Base-by-base conservation (phyloP, 2,329 filamentous ascomycete genomes). In the Aspergillus ochraceus region DNA sequence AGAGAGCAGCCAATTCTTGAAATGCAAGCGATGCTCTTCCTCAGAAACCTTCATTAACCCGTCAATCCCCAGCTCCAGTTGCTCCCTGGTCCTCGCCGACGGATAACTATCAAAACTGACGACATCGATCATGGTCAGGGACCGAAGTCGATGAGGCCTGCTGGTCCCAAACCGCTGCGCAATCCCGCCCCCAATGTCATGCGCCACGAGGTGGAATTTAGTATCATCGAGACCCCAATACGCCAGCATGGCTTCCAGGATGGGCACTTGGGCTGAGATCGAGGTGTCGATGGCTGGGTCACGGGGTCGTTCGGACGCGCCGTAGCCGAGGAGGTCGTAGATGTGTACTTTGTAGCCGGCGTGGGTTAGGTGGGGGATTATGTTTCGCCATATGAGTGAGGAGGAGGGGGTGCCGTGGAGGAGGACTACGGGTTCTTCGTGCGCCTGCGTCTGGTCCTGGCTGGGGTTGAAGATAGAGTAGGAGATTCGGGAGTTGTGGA, bases 31-130 rank as follows among this genome's bases (percentile, higher is more conserved):
- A 49, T 75, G 71, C 0, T 66, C 49, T 11, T 64, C 53, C 12
- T 64, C 62, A 1, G 58, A 50, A 1, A 46, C 49, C 26, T 68
- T 72, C 17, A 68, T 70, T 17, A 75, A 66, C 2, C 29, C 24
- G 17, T 73, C 70, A 0, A 75, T 63, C 0, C 70, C 71, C 4
- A 64, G 59, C 36, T 66, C 49, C 72, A 75, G 72, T 49, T 74
- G 70, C 54, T 72, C 45, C 36, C 65, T 65, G 4, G 73, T 75
- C 6, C 70, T 64, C 19, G 66, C 64, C 0, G 73, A 75, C 1
- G 71, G 71, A 39, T 74, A 75, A 60, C 73, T 75, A 49, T 74
- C 73, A 50, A 72, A 75, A 58, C 66, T 66, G 8, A 75, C 73
- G 0, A 65, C 64, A 12, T 75, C 73, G 1, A 75, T 66, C 17